Percentiles rank a stretch among this genome's conserved stretches.
Conservation (phyloP, 371 early-diverging fungal species). For the Rhizopus sp. region DNA sequence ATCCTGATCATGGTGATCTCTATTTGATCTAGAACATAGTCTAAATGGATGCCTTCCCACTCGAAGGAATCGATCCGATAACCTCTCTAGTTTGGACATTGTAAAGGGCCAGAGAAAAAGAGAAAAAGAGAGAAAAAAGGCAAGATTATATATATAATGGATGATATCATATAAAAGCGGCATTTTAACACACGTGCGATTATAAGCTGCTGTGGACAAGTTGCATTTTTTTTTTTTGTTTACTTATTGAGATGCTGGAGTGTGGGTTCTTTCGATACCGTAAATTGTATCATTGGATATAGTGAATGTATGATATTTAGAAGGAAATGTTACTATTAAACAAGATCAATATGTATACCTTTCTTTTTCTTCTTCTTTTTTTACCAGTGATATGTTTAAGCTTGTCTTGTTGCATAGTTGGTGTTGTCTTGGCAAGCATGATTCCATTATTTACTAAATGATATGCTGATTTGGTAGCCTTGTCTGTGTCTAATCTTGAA, state of each 20-base stretch:
- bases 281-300: constrained; percentile 38
- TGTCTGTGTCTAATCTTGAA: constrained; percentile 1
- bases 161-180: constrained; percentile 7
- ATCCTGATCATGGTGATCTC: constrained; percentile 8
- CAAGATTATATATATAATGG: too few relatives aligned
- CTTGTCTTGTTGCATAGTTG: constrained; percentile 25
- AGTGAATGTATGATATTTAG: constrained; percentile 30
- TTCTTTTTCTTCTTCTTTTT: not conserved
- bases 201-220: constrained; percentile 1
- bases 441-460: constrained; percentile 27
- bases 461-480: constrained; percentile 20
- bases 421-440: constrained; percentile 15
- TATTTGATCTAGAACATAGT: constrained; percentile 11
- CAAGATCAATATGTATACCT: not conserved
- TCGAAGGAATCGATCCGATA: constrained; percentile 12
- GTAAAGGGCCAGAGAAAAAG: constrained; percentile 3
- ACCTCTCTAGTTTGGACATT: constrained; percentile 14
- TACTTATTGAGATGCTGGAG: constrained; percentile 9
- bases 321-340: constrained; percentile 26
- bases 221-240: not conserved
- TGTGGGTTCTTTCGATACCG: constrained; percentile 26
- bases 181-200: constrained; percentile 11
- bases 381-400: constrained; percentile 28
- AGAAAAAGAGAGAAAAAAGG: not conserved
- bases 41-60: constrained; percentile 27